Evolutionary conservation across 2,329 filamentous ascomycete genomes (phyloP).

Genomic region (Bertia moriformis): DNA sequence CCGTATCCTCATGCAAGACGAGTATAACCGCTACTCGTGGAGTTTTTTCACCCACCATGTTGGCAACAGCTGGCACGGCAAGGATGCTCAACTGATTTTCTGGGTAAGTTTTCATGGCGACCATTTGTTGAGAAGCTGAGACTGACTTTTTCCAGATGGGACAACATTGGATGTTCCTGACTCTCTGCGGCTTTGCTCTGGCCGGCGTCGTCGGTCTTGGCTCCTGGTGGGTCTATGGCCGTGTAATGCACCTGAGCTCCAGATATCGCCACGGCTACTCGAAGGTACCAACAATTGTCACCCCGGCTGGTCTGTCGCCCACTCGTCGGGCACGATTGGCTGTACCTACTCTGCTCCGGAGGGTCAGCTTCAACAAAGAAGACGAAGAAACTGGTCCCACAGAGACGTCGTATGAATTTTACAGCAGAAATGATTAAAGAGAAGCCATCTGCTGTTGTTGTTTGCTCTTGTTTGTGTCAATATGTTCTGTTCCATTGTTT

Average conservation of each 20-base stretch:
- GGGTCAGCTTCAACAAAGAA: conserved; percentile 18
- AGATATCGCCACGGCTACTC: conserved; percentile 22
- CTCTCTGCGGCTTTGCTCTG: conserved; percentile 30
- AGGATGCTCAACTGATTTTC: conserved; percentile 49
- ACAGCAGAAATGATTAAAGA: conserved; percentile 4
- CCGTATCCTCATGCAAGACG: conserved; percentile 53
- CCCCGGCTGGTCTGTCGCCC: conserved; percentile 8
- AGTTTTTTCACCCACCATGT: conserved; percentile 51
- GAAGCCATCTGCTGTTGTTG: too few relatives aligned
- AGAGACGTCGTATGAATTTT: conserved; percentile 20
- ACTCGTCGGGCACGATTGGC: conserved; percentile 15
- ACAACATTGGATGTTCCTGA: conserved; percentile 38
- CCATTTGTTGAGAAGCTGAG: neutral
- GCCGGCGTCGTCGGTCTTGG: conserved; percentile 28
- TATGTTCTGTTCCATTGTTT: too few relatives aligned
- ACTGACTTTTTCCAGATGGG: conserved; percentile 24
- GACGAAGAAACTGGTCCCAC: conserved; percentile 18
- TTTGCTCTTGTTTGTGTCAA: too few relatives aligned
- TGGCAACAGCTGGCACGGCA: conserved; percentile 52
- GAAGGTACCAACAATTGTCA: conserved; percentile 9
- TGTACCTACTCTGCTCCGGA: conserved; percentile 18
- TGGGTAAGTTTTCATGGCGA: conserved; percentile 17
- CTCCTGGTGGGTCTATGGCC: conserved; percentile 33
- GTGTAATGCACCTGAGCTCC: conserved; percentile 21
- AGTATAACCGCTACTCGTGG: conserved; percentile 55